These are phyloP conservation scores for Penicillium samsonianum DNA, from an alignment of 495 filamentous ascomycete species.

Conservation along the genomic window DNA sequence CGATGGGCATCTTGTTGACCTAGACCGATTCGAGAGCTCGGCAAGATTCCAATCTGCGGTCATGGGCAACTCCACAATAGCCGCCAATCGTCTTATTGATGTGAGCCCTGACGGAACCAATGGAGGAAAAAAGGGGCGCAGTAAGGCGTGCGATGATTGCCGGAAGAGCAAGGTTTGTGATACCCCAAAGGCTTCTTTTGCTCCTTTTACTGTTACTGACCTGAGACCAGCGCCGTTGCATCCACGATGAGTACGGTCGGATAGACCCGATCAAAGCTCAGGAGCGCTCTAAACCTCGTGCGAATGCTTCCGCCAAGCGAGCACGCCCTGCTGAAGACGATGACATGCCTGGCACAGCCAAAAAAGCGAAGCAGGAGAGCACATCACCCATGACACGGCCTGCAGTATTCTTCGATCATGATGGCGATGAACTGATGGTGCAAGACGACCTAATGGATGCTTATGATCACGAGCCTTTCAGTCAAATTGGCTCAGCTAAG, in stretches of 20 bases:
- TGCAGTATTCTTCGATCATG: constrained; percentile 22
- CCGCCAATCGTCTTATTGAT: constrained; percentile 34
- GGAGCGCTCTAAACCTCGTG: constrained; percentile 60
- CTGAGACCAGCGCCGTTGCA: constrained; percentile 60
- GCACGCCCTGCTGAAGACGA: constrained; percentile 47
- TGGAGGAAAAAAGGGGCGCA: constrained; percentile 55
- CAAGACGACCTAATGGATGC: constrained; percentile 16
- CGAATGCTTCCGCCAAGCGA: constrained; percentile 49
- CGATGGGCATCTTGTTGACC: constrained; percentile 21
- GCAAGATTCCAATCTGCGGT: constrained; percentile 31
- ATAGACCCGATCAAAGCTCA: constrained; percentile 64
- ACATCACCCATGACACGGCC: constrained; percentile 35
- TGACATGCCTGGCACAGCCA: constrained; percentile 23
- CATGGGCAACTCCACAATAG: constrained; percentile 33
- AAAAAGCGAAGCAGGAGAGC: constrained; percentile 46
- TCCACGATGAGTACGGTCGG: constrained; percentile 65
- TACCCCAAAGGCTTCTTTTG: neutral
- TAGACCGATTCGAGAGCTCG: constrained; percentile 35
- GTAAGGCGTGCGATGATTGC: constrained; percentile 66
- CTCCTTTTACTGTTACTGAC: constrained; percentile 5
- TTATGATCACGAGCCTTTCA: constrained; percentile 18
- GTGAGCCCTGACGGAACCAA: constrained; percentile 39
- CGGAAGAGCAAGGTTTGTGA: constrained; percentile 64
- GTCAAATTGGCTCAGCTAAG: constrained; percentile 4
- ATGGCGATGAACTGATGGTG: constrained; percentile 11